These are phyloP conservation scores for Gossypium sturtianum DNA, from an alignment of 345 rosid genomes.

Conservation along the genomic window DNA sequence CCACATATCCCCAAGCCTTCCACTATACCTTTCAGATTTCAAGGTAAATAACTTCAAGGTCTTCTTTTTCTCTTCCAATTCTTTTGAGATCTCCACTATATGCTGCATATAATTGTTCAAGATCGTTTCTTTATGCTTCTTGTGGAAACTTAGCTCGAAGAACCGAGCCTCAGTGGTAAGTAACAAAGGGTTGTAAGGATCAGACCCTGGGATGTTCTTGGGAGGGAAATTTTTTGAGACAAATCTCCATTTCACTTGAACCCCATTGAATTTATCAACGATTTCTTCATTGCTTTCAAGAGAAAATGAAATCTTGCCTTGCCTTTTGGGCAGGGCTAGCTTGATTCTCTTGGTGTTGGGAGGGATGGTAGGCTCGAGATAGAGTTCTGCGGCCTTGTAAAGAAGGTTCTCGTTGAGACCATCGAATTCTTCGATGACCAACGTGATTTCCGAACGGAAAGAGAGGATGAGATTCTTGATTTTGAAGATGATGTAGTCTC, in stretches of 20 bases:
- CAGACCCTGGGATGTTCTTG: not conserved
- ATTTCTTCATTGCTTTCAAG: slow-evolving; percentile 24
- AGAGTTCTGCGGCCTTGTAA: slow-evolving; percentile 31
- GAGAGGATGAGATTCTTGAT: slow-evolving; percentile 15
- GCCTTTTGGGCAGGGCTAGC: slow-evolving; percentile 13
- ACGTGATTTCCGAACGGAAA: slow-evolving; percentile 21
- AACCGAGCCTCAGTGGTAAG: slow-evolving; percentile 1
- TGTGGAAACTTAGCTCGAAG: slow-evolving; percentile 31
- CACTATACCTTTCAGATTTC: not conserved
- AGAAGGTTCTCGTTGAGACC: slow-evolving; percentile 29
- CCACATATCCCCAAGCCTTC: slow-evolving; percentile 18
- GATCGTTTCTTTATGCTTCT: slow-evolving; percentile 28
- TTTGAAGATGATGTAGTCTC: slow-evolving; percentile 17
- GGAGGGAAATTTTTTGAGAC: not conserved
- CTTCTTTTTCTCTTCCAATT: slow-evolving; percentile 18
- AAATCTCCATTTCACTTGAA: slow-evolving; percentile 27
- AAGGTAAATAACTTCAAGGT: slow-evolving; percentile 21
- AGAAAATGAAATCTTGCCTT: slow-evolving; percentile 16
- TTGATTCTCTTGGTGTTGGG: slow-evolving; percentile 18
- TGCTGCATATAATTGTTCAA: slow-evolving; percentile 21
- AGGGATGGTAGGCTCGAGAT: slow-evolving; percentile 31
- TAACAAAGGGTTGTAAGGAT: not conserved
- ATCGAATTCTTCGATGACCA: slow-evolving; percentile 32
- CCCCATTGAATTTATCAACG: slow-evolving; percentile 26
- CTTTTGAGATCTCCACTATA: slow-evolving; percentile 16